A percentile compares a stretch with the other conserved stretches of the same genome.
Conservation (phyloP, 768 basidiomycete species). For the Botryobasidium botryosum region DNA sequence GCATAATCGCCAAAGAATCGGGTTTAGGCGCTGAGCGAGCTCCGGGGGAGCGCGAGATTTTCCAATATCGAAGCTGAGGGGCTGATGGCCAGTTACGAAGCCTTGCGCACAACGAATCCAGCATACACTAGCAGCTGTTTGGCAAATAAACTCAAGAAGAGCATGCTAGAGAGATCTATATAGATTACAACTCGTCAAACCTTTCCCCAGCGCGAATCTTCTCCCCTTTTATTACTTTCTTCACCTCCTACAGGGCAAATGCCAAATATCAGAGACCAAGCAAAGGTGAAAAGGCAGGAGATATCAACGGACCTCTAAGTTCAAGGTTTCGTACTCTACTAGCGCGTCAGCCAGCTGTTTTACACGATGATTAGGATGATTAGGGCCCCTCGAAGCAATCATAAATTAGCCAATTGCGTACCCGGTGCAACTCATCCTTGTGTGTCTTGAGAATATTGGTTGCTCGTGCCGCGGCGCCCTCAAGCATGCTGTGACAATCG, state of each 20-base stretch:
- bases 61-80: too few relatives aligned
- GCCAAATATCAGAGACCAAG: background rate
- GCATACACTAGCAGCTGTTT: too few relatives aligned
- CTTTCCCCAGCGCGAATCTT: slow-evolving; percentile 34
- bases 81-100: too few relatives aligned
- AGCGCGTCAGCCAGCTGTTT: slow-evolving; percentile 83
- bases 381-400: slow-evolving; percentile 7
- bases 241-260: slow-evolving; percentile 38
- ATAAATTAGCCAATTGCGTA: slow-evolving; percentile 19
- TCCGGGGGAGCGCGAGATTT: too few relatives aligned
- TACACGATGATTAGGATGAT: background rate
- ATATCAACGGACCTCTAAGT: slow-evolving; percentile 28
- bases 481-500: slow-evolving; percentile 34
- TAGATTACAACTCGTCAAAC: too few relatives aligned
- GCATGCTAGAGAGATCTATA: too few relatives aligned
- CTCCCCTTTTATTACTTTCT: slow-evolving; percentile 71
- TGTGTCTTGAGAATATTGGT: slow-evolving; percentile 43
- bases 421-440: slow-evolving; percentile 60
- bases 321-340: slow-evolving; percentile 89
- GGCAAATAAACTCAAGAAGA: too few relatives aligned
- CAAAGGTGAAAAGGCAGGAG: background rate
- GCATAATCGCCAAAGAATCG: too few relatives aligned
- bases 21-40: too few relatives aligned
- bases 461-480: slow-evolving; percentile 51
- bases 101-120: too few relatives aligned